Percentiles rank a stretch among this genome's conserved stretches.
phyloP scores from a whole-genome alignment of 2,329 filamentous ascomycete genomes.

The Herpotrichia juniperi region DNA sequence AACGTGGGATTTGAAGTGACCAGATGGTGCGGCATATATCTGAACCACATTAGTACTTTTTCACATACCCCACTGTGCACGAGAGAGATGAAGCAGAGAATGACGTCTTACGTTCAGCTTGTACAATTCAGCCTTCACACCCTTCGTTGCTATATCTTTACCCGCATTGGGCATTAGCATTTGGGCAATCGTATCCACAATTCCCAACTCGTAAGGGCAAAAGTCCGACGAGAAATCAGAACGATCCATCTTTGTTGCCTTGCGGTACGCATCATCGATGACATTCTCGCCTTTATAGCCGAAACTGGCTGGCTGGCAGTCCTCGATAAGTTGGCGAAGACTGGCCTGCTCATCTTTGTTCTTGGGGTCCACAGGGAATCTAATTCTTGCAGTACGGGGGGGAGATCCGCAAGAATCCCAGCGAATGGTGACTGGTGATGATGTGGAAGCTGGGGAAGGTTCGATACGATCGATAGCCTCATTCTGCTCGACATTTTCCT shows the following conservation, averaged over 20 bases:
- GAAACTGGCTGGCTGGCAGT: conserved; percentile 55
- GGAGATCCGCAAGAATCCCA: too few species aligned
- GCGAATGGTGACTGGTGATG: too few species aligned
- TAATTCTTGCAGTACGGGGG: too few species aligned
- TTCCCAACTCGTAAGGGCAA: conserved; percentile 57
- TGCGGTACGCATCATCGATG: conserved; percentile 59
- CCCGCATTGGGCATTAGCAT: conserved; percentile 47
- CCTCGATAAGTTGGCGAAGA: conserved; percentile 2
- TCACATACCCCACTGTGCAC: background rate
- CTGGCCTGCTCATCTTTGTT: too few species aligned
- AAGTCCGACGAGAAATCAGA: conserved; percentile 57
- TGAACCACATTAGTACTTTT: conserved; percentile 25
- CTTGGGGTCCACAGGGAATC: too few species aligned
- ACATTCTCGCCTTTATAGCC: conserved; percentile 54
- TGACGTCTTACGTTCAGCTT: conserved; percentile 61
- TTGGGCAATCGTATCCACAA: conserved; percentile 59
- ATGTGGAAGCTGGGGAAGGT: too few species aligned
- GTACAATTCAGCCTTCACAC: conserved; percentile 61
- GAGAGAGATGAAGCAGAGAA: background rate
- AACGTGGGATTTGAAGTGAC: conserved; percentile 58
- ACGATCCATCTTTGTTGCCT: conserved; percentile 59
- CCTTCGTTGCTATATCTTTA: conserved; percentile 20
- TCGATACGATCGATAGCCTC: too few species aligned
- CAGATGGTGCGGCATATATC: conserved; percentile 59
- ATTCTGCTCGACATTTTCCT: too few species aligned